Evolutionary conservation across 331 rosid genomes (phyloP).

Genomic region (Malus hybrid): DNA sequence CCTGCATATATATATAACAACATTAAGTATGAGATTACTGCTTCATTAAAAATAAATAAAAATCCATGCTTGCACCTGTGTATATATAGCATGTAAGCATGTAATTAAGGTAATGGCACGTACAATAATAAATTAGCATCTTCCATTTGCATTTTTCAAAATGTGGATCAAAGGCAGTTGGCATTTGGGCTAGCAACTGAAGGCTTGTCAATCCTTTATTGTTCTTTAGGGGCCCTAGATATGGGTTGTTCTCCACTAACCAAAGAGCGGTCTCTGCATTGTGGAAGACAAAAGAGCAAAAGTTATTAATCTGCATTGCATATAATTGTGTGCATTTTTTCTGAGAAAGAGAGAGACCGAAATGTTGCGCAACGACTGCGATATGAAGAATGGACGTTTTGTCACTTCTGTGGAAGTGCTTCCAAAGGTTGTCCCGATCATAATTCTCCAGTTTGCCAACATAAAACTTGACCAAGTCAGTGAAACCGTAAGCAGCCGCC

Average conservation of each 20-base stretch:
- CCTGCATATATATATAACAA: background rate
- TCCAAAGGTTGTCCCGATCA: too few relatives aligned
- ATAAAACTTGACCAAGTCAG: background rate
- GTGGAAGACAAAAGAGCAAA: background rate
- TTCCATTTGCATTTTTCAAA: background rate
- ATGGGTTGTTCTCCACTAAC: background rate
- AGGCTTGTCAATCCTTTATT: background rate
- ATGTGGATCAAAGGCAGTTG: background rate
- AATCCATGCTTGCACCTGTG: too few relatives aligned
- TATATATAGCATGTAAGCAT: too few relatives aligned
- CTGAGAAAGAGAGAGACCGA: background rate
- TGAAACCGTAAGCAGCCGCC: background rate
- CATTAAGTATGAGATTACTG: background rate
- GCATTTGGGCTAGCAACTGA: conserved; percentile 5
- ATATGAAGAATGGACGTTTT: background rate
- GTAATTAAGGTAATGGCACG: too few relatives aligned
- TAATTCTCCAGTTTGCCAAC: too few relatives aligned
- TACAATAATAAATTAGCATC: background rate
- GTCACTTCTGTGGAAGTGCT: too few relatives aligned
- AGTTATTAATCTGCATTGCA: background rate
- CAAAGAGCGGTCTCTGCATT: background rate
- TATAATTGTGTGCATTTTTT: background rate
- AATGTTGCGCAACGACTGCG: background rate
- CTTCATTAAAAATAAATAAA: background rate
- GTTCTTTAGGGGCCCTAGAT: background rate